Evolutionary conservation across 1,284 basidiomycete species (phyloP), one percentile per base, ranked within the genome.

Genomic region (Ustilago loliicola): DNA sequence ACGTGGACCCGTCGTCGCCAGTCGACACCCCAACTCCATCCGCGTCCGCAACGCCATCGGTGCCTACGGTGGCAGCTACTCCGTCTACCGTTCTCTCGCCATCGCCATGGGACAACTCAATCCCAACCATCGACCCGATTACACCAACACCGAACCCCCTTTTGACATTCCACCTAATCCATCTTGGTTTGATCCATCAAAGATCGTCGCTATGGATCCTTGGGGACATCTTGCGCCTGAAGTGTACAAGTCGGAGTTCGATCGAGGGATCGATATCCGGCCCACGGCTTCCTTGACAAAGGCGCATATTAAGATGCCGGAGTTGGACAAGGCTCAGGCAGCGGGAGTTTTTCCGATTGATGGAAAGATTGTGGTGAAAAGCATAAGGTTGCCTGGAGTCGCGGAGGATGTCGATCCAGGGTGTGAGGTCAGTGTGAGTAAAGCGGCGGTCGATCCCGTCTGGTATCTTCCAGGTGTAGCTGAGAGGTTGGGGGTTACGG

Each of bases 161-260:
- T 91, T 98, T 36, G 88, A 90, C 10, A 92, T 98, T 73, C 92
- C 92, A 4, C 93, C 92, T 17, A 92, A 94, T 79, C 91, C 92
- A 0, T 87, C 91, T 2, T 98, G 96, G 95, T 91, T 88, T 66
- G 92, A 93, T 78, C 89, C 91, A 2, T 87, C 83, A 80, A 95
- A 94, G 90, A 97, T 98, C 84, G 95, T 97, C 34, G 92, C 92
- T 1, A 93, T 98, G 86, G 96, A 98, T 86, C 96, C 96, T 0
- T 98, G 92, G 91, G 96, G 96, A 2, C 96, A 98, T 84, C 89
- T 98, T 66, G 92, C 93, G 0, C 94, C 93, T 19, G 90, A 91
- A 57, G 90, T 93, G 1, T 98, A 92, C 89, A 89, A 88, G 65
- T 88, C 77, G 40, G 75, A 83, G 60, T 82, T 88, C 59, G 86